Evolutionary conservation across 2,329 filamentous ascomycete species (phyloP).

Genomic region (Metarhizium anisopliae): DNA sequence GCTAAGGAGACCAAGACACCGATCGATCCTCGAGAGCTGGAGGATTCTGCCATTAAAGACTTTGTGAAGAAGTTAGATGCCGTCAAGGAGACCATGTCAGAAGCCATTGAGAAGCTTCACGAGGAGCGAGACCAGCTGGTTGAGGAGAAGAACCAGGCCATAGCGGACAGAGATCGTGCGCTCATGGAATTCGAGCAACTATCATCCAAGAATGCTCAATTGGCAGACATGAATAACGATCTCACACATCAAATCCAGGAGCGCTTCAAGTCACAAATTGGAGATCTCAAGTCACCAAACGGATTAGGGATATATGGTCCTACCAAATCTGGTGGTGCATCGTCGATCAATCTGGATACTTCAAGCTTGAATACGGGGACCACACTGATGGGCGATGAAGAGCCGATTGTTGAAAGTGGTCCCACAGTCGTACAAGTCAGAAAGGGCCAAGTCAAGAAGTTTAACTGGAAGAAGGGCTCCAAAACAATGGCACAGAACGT

Average conservation of each 20-base stretch:
- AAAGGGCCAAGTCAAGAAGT: constrained; percentile 90
- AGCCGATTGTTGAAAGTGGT: constrained; percentile 57
- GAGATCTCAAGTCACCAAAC: constrained; percentile 39
- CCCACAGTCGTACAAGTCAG: constrained; percentile 94
- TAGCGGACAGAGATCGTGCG: constrained; percentile 82
- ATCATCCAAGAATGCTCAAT: constrained; percentile 86
- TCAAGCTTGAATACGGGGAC: constrained; percentile 47
- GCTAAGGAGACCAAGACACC: constrained; percentile 77
- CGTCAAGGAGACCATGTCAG: constrained; percentile 50
- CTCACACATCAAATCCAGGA: constrained; percentile 90
- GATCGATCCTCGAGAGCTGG: constrained; percentile 71
- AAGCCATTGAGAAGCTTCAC: constrained; percentile 50
- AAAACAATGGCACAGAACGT: constrained; percentile 92
- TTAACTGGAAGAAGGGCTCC: constrained; percentile 97
- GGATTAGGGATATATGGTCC: constrained; percentile 50
- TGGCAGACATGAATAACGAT: constrained; percentile 92
- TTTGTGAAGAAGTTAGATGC: constrained; percentile 68
- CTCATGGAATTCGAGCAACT: constrained; percentile 94
- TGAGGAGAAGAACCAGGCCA: constrained; percentile 75
- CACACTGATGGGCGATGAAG: constrained; percentile 57
- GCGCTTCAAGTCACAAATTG: constrained; percentile 73
- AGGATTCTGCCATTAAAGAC: constrained; percentile 85
- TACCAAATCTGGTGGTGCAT: constrained; percentile 36
- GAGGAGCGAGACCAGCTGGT: constrained; percentile 70
- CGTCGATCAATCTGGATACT: constrained; percentile 42